A percentile compares a stretch with the other conserved stretches of the same genome.
phyloP scores from a whole-genome alignment of 2,329 filamentous ascomycete genomes.

The Phialemoniopsis sp. region DNA sequence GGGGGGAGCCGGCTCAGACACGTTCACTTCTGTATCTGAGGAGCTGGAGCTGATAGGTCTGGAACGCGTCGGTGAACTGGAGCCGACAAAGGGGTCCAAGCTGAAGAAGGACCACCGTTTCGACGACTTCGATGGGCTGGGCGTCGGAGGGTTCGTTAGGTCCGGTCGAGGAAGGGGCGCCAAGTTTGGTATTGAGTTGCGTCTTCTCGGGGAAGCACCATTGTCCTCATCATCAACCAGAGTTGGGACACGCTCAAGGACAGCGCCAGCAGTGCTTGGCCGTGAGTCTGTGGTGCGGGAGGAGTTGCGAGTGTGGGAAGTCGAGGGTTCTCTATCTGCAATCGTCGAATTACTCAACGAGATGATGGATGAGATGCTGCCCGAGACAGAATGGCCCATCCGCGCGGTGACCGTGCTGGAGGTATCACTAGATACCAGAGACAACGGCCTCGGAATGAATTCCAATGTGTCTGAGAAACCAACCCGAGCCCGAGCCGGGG shows the following conservation, averaged over 20 bases:
- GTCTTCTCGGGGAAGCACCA: conserved; percentile 38
- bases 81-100: conserved; percentile 48
- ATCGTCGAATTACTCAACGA: conserved; percentile 47
- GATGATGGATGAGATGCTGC: conserved; percentile 75
- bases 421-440: conserved; percentile 79
- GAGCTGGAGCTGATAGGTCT: conserved; percentile 44
- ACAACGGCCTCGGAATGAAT: conserved; percentile 78
- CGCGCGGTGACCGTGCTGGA: conserved; percentile 71
- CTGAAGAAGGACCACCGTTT: conserved; percentile 62
- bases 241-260: conserved; percentile 51
- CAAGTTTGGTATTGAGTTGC: conserved; percentile 57
- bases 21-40: conserved; percentile 23
- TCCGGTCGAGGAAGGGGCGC: conserved; percentile 32
- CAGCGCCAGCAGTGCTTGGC: conserved; percentile 68
- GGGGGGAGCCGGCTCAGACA: conserved; percentile 2
- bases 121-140: conserved; percentile 45
- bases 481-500: conserved; percentile 56
- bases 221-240: conserved; percentile 23
- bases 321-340: conserved; percentile 33
- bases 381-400: conserved; percentile 68
- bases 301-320: conserved; percentile 29
- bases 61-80: conserved; percentile 40
- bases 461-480: conserved; percentile 83
- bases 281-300: conserved; percentile 44
- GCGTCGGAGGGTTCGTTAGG: conserved; percentile 25